These are phyloP conservation scores for Cudoniella acicularis DNA, from an alignment of 495 filamentous ascomycete genomes.

Conservation along the genomic window DNA sequence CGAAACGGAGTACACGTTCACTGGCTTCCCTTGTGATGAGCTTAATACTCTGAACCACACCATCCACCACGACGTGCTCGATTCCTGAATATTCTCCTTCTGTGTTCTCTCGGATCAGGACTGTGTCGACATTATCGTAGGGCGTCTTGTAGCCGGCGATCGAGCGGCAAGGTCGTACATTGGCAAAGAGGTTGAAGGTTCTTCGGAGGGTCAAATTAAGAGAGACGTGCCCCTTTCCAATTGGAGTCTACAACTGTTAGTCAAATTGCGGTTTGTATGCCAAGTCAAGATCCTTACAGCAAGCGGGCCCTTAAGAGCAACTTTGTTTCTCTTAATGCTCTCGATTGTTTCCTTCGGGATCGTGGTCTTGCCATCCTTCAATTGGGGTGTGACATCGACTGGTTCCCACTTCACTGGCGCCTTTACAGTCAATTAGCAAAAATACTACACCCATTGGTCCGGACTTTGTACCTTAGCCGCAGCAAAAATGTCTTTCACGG, in stretches of 20 bases:
- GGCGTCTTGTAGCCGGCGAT: slow-evolving; percentile 97
- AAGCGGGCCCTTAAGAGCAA: slow-evolving; percentile 95
- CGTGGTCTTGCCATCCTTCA: slow-evolving; percentile 89
- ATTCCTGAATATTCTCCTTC: slow-evolving; percentile 99
- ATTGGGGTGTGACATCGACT: slow-evolving; percentile 86
- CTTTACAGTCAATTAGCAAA: slow-evolving; percentile 41
- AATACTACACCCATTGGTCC: slow-evolving; percentile 7
- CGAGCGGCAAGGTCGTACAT: slow-evolving; percentile 94
- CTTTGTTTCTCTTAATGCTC: slow-evolving; percentile 87
- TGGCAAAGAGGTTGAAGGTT: slow-evolving; percentile 99
- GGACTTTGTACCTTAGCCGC: slow-evolving; percentile 72
- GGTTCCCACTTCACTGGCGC: slow-evolving; percentile 94
- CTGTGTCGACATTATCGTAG: slow-evolving; percentile 96
- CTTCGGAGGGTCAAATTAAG: slow-evolving; percentile 97
- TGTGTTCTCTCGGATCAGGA: slow-evolving; percentile 98
- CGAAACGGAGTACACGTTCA: slow-evolving; percentile 91
- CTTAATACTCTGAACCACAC: slow-evolving; percentile 98
- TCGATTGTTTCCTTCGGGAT: slow-evolving; percentile 89
- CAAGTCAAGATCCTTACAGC: slow-evolving; percentile 59
- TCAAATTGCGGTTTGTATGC: not conserved
- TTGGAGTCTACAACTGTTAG: slow-evolving; percentile 65
- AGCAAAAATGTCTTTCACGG: slow-evolving; percentile 95
- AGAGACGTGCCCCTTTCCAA: slow-evolving; percentile 98
- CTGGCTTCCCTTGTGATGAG: slow-evolving; percentile 91
- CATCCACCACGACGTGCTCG: slow-evolving; percentile 96